phyloP scores from a whole-genome alignment of 352 stramenopile species.

The Thalassiosira mediterranea region DNA sequence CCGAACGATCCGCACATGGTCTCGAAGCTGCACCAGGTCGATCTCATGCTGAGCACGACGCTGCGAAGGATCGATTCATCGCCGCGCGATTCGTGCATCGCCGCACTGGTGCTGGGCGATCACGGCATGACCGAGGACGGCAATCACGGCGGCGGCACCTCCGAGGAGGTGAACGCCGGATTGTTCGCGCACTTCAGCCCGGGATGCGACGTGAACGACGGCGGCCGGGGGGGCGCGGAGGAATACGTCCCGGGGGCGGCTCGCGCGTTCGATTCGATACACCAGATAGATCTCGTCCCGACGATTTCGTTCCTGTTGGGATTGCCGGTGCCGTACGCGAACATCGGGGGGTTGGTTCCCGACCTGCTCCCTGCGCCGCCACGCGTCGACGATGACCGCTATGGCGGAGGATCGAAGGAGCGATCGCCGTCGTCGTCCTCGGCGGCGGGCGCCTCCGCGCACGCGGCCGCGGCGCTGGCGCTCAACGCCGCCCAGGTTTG shows the following conservation, averaged over 20 bases:
- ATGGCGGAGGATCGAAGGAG: no score
- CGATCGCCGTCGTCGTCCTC: slow-evolving; percentile 74
- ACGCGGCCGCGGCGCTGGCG: slow-evolving; percentile 65
- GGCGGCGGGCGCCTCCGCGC: slow-evolving; percentile 43
- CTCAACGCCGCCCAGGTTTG: slow-evolving; percentile 83
- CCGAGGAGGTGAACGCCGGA: slow-evolving; percentile 94
- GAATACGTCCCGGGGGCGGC: not conserved
- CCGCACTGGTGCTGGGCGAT: slow-evolving; percentile 95
- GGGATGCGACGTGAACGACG: slow-evolving; percentile 37
- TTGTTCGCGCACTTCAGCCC: slow-evolving; percentile 91
- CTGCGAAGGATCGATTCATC: slow-evolving; percentile 79
- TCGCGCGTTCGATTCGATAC: slow-evolving; percentile 60
- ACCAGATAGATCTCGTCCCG: slow-evolving; percentile 96
- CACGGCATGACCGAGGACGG: slow-evolving; percentile 98
- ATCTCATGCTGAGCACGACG: slow-evolving; percentile 87
- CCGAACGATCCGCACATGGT: slow-evolving; percentile 93
- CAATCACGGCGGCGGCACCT: slow-evolving; percentile 96
- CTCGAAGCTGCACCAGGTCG: slow-evolving; percentile 95
- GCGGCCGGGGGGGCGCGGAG: slow-evolving; percentile 24
- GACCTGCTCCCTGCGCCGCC: slow-evolving; percentile 85
- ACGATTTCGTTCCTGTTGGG: slow-evolving; percentile 93
- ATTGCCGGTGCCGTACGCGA: slow-evolving; percentile 95
- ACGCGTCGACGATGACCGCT: not conserved
- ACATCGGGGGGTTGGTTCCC: slow-evolving; percentile 92
- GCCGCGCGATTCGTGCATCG: slow-evolving; percentile 62